Conservation (phyloP, 257 asterid species). For the Capsicum chinense region DNA sequence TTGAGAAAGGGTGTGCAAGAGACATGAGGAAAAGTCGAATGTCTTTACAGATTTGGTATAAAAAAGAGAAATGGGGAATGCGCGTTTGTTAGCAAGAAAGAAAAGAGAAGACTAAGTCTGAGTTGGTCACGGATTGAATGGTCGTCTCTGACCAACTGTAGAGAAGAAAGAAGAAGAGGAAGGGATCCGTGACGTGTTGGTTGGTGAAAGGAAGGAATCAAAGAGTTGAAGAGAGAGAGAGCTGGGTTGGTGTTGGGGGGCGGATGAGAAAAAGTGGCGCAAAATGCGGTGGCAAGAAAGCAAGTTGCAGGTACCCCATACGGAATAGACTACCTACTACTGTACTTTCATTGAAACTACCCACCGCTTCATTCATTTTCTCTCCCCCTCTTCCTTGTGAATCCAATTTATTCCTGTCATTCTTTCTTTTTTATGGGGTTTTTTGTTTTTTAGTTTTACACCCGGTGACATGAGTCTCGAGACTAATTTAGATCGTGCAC, state of each 20-base stretch:
- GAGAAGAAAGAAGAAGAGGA: neutral
- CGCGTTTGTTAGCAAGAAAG: conserved; percentile 10
- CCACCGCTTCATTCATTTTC: neutral
- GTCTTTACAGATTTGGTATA: neutral
- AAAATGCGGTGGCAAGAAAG: conserved; percentile 3
- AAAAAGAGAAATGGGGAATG: neutral
- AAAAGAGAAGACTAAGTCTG: neutral
- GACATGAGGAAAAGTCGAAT: neutral
- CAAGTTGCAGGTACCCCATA: conserved; percentile 9
- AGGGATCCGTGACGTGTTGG: neutral
- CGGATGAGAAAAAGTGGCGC: neutral
- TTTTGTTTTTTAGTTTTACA: no score
- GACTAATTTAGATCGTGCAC: no score
- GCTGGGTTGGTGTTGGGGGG: no score
- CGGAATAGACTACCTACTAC: neutral
- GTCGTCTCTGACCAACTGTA: conserved; percentile 14
- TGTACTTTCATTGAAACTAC: neutral
- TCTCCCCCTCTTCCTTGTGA: neutral
- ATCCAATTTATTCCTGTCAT: neutral
- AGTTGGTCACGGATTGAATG: neutral
- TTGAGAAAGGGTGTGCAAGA: neutral
- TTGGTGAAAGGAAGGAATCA: neutral
- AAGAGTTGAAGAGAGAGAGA: neutral
- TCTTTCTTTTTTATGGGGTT: no score
- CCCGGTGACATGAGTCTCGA: no score